Evolutionary conservation across 2,329 filamentous ascomycete species (phyloP), one percentile per base, ranked within the genome.

Genomic region (Trichoderma polysporum): DNA sequence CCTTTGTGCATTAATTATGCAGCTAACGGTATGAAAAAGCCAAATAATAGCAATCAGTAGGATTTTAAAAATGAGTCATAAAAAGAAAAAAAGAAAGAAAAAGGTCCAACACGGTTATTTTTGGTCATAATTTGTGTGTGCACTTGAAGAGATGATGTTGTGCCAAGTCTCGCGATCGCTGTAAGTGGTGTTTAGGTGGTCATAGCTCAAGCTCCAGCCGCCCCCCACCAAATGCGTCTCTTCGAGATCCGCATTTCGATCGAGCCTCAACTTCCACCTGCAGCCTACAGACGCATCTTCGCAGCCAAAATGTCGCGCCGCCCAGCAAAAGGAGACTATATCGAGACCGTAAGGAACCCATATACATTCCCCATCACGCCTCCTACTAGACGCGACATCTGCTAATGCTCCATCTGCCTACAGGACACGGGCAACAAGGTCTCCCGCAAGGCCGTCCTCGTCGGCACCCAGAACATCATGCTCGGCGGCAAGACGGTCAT

Each of bases 401-500:
- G 60, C 49, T 64, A 64, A 54, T 37, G n/a, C 35, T 27, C 33
- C 25, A 25, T 71, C 61, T 33, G 22, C 6, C 1, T 29, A 22
- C 72, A 97, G 94, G 94, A 98, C 81, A 97, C 94, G 2, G 95
- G 95, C 72, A 99, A 99, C 86, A 98, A 98, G 82, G 95, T 99
- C 74, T 94, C 94, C 45, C 92, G 95, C 71, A 93, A 93, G 72
- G 92, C 93, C 69, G 90, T 91, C 76, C 92, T 99, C 73, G 91
- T 97, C 75, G 95, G 95, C 74, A 97, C 94, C 25, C 93, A 97
- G 73, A 97, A 98, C 81, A 98, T 99, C 80, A 97, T 97, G 79
- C 90, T 99, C 2, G 95, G 93, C 72, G 95, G 95, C 70, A 97
- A 93, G 80, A 97, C 94, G 0, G 93, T 98, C 69, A 97, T 99